Base-by-base conservation (phyloP, 768 basidiomycete species). In the Boletus vermiculosoides region DNA sequence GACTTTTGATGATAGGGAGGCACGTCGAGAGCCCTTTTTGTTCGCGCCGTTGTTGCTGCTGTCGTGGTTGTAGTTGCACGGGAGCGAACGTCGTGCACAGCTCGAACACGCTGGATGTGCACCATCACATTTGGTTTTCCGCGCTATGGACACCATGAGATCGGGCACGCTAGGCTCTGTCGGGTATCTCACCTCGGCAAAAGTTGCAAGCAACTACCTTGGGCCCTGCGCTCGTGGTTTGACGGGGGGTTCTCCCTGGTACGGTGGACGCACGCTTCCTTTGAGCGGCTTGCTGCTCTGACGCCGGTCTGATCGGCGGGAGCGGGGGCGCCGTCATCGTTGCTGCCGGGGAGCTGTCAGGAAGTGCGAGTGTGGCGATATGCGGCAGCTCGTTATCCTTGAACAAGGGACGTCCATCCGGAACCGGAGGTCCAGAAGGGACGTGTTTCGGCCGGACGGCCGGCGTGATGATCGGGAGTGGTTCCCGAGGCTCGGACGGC, bases 161-260 rank as follows among this genome's bases (percentile, higher is more conserved):
- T 23, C 57, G 30, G 15, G 57, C 57, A 50, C 56, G 49, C 45
- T 49, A 39, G 23, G 50, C 23, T 39, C 50, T 40, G 45, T 49
- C 47, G 31, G 34, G 34, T 39, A 49, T 76, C 84, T 54, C 66
- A 92, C 91, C 89, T 77, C 91, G 82, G 73, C 91, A 93, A 69
- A 90, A 90, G 72, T 92, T 91, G 73, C 91, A 93, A 16, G 91
- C 91, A 23, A 93, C 90, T 13, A 92, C 87, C 67, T 92, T 92
- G 45, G 90, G 88, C 12, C 90, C 90, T 50, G 88, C 88, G 56
- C 79, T 85, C 36, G 83, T 83, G 48, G 78, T 73, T 64, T 80
- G 78, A 59, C 85, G 83, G 52, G 75, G 77, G 56, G 73, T 81
- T 66, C 85, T 86, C 40, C 81, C 85, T 45, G 84, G 84, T 13